phyloP scores from a whole-genome alignment of 208 protist genomes.

The Trypanosoma boissoni region DNA sequence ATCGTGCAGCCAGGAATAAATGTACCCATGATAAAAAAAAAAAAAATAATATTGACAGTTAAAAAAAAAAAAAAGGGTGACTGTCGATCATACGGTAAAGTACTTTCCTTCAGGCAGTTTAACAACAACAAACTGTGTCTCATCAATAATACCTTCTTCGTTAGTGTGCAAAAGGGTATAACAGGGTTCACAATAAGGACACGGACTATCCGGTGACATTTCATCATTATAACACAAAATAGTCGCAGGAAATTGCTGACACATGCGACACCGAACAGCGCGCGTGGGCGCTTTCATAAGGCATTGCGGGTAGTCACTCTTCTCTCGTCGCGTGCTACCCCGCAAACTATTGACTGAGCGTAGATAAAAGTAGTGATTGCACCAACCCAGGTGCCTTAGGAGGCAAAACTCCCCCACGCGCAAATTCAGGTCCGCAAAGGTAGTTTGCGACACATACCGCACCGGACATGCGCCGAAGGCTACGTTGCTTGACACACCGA shows the following conservation, averaged over 20 bases:
- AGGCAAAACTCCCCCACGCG: conserved; percentile 64
- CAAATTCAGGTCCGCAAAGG: conserved; percentile 63
- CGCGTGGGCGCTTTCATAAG: conserved; percentile 32
- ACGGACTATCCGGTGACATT: conserved; percentile 40
- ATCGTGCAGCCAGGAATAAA: too few species aligned
- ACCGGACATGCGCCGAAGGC: conserved; percentile 65
- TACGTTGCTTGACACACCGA: conserved; percentile 16
- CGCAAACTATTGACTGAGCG: conserved; percentile 37
- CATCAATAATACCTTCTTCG: conserved; percentile 36
- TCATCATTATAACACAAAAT: conserved; percentile 51
- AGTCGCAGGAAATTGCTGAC: conserved; percentile 57
- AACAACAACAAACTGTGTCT: conserved; percentile 10
- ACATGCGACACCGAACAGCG: conserved; percentile 55
- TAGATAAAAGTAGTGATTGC: conserved; percentile 80
- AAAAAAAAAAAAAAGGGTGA: too few species aligned
- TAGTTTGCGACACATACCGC: conserved; percentile 51
- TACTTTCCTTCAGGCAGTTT: conserved; percentile 24
- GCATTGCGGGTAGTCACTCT: conserved; percentile 52
- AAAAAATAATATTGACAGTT: too few species aligned
- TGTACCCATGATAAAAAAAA: too few species aligned
- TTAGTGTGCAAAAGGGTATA: conserved; percentile 63
- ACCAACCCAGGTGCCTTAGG: conserved; percentile 60
- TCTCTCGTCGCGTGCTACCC: conserved; percentile 27
- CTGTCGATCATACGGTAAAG: conserved; percentile 13
- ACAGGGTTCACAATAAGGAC: conserved; percentile 73